Evolutionary conservation across 2,329 filamentous ascomycete species (phyloP), one percentile per base, ranked within the genome.

Genomic region (Paecilomyces formosus): DNA sequence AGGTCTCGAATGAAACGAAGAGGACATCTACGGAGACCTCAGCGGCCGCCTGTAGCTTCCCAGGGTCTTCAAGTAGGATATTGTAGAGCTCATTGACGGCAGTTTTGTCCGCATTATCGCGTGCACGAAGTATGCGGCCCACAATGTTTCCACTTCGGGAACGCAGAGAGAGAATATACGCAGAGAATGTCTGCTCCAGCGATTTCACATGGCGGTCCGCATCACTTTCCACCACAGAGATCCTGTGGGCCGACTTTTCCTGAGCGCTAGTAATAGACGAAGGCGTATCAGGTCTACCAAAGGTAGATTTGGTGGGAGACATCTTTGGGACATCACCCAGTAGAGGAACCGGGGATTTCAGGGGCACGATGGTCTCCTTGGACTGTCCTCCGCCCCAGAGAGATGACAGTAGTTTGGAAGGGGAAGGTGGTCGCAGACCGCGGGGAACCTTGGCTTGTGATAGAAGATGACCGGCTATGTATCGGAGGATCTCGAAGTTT

Each of bases 1-100:
- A 97, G 61, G 95, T 97, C 71, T 97, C 92, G 70, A 97, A 97
- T 0, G 92, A 89, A 26, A 89, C 88, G 69, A 97, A 96, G 4
- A 97, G 82, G 21, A 93, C 86, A 68, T 97, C 92, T 8, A 93
- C 85, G 2, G 87, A 83, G 8, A 90, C 82, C 60, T 96, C 91
- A 0, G 86, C 82, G 1, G 89, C 85, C 9, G 86, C 79, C 56
- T 95, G 88, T 62, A 89, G 82, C 67, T 90, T 91, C 56, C 85
- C 88, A 0, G 92, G 90, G 63, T 88, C 88, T 70, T 96, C 92
- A 18, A 96, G 85, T 13, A 97, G 81, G 33, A 86, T 84, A 69
- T 96, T 96, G 75, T 96, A 97, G 1, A 97, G 79, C 65, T 96
- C 91, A 67, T 96, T 96, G 64, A 96, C 88, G 1, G 84, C 79